A percentile compares a stretch with the other conserved stretches of the same genome.
Conservation (phyloP, 2,329 filamentous ascomycete species). For the Diaporthe amygdali region DNA sequence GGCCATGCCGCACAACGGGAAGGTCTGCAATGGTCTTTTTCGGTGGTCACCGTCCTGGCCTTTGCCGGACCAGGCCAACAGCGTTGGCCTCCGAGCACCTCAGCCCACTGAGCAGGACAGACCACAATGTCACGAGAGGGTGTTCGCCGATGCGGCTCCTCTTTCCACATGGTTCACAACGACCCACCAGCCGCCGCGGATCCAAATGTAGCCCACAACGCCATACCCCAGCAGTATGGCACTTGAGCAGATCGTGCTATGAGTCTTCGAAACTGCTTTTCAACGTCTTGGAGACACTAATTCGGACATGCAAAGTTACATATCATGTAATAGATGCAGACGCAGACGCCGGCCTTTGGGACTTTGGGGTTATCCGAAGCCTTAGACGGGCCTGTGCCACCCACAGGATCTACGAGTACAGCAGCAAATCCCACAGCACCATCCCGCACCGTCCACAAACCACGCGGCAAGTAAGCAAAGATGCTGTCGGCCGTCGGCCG, state of each 20-base stretch:
- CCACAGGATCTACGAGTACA: neutral
- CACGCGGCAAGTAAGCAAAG: neutral
- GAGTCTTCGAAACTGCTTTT: too few relatives aligned
- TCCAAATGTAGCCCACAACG: neutral
- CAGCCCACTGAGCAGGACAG: neutral
- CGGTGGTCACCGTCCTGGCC: neutral
- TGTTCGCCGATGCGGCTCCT: neutral
- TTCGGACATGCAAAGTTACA: neutral
- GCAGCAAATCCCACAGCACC: neutral
- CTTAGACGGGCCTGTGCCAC: neutral
- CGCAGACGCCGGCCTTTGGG: neutral
- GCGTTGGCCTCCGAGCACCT: neutral
- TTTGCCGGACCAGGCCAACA: neutral
- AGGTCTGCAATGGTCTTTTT: neutral
- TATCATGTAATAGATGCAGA: neutral
- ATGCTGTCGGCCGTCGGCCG: constrained; percentile 2
- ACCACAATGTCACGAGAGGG: neutral
- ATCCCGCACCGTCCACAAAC: neutral
- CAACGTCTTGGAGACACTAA: neutral
- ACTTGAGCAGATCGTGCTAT: neutral
- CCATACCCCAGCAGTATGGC: neutral
- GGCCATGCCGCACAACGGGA: neutral
- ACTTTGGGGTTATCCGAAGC: neutral
- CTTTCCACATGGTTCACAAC: neutral
- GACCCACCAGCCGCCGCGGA: neutral